Evolutionary conservation across 768 basidiomycete genomes (phyloP).

Genomic region (Saitozyma sp.): DNA sequence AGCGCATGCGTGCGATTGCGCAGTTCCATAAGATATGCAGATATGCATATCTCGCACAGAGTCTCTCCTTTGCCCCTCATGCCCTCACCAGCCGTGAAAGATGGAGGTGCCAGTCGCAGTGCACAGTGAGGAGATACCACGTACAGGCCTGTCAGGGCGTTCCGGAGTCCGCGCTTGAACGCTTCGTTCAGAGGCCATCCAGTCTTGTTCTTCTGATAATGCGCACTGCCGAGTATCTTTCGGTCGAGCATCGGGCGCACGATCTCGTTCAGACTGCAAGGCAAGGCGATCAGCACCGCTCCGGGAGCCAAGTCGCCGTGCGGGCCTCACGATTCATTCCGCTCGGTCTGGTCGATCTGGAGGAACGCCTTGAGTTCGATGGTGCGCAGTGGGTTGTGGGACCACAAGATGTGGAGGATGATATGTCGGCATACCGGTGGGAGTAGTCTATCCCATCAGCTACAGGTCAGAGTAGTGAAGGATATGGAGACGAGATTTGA

Average conservation of each 20-base stretch:
- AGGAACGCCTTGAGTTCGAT: conserved; percentile 33
- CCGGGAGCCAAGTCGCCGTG: background rate
- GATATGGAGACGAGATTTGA: background rate
- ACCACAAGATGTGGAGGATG: conserved; percentile 46
- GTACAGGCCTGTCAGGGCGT: conserved; percentile 47
- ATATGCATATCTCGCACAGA: too few species aligned
- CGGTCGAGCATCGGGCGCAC: conserved; percentile 29
- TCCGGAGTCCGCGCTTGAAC: conserved; percentile 45
- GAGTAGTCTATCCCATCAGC: conserved; percentile 26
- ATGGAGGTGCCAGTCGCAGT: background rate
- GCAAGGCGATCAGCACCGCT: background rate
- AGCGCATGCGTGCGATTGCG: too few species aligned
- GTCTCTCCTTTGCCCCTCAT: background rate
- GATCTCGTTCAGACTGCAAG: conserved; percentile 23
- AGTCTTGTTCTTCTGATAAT: conserved; percentile 27
- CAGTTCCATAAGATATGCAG: too few species aligned
- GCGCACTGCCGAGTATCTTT: conserved; percentile 28
- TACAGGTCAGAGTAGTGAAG: background rate
- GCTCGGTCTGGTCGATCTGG: conserved; percentile 20
- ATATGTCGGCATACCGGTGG: conserved; percentile 49
- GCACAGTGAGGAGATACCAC: conserved; percentile 8
- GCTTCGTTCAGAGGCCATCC: conserved; percentile 33
- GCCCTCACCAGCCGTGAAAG: background rate
- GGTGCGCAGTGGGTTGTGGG: conserved; percentile 24
- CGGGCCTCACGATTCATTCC: conserved; percentile 25